A percentile compares a stretch with the other conserved stretches of the same genome.
phyloP scores from a whole-genome alignment of 805 yeast genomes.

The Starmera amethionina region DNA sequence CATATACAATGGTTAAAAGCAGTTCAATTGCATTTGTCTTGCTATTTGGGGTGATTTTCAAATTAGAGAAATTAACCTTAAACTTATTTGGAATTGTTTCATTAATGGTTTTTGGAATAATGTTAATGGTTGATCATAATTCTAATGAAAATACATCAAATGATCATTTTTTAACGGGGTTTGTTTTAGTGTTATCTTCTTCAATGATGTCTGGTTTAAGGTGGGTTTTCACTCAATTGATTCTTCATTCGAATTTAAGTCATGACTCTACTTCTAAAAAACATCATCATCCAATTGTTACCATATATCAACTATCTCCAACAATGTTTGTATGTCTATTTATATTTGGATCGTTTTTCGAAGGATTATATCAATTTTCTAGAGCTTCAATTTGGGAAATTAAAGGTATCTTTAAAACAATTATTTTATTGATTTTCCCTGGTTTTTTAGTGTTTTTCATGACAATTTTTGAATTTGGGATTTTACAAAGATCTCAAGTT shows the following conservation, averaged over 20 bases:
- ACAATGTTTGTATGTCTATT: conserved; percentile 62
- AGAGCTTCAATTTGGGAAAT: conserved; percentile 52
- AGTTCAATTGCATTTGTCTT: conserved; percentile 83
- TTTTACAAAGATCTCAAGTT: conserved; percentile 73
- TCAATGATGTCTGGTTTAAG: conserved; percentile 81
- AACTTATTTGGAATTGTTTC: conserved; percentile 59
- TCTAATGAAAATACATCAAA: conserved; percentile 9
- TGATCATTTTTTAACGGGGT: conserved; percentile 39
- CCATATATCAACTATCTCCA: conserved; percentile 80
- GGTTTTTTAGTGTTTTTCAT: conserved; percentile 82
- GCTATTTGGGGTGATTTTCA: conserved; percentile 75
- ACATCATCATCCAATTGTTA: conserved; percentile 63
- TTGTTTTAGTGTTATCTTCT: conserved; percentile 64
- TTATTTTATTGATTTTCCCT: conserved; percentile 59
- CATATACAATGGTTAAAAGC: conserved; percentile 91
- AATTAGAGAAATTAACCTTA: conserved; percentile 65
- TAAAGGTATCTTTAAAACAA: conserved; percentile 47
- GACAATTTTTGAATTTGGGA: conserved; percentile 81
- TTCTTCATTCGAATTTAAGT: conserved; percentile 47
- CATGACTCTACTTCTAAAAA: conserved; percentile 1
- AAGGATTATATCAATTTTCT: conserved; percentile 50
- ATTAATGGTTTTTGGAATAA: conserved; percentile 76
- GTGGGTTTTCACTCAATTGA: conserved; percentile 90
- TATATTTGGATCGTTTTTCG: conserved; percentile 53
- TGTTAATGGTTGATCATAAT: conserved; percentile 67